phyloP scores from a whole-genome alignment of 441 rosid species.

The Gossypium gossypioides region DNA sequence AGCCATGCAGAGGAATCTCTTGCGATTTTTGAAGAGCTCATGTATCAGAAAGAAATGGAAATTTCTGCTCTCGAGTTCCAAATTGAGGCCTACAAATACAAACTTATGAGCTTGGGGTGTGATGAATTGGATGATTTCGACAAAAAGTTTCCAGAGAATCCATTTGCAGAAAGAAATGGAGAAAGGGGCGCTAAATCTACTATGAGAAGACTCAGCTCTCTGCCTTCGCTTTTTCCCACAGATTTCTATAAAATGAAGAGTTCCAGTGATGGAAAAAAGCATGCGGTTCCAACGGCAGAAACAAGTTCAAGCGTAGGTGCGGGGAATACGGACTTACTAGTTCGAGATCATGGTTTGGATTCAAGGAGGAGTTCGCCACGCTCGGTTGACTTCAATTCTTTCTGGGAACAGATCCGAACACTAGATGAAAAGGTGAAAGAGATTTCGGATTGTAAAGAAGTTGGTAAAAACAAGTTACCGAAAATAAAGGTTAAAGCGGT shows the following conservation, averaged over 20 bases:
- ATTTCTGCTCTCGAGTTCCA: constrained; percentile 76
- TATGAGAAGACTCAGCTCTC: constrained; percentile 30
- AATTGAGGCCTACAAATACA: constrained; percentile 63
- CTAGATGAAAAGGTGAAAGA: constrained; percentile 35
- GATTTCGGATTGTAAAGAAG: constrained; percentile 33
- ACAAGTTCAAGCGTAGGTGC: not conserved
- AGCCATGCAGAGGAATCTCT: constrained; percentile 70
- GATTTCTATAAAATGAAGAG: constrained; percentile 18
- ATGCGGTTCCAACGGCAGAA: not conserved
- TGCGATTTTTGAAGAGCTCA: constrained; percentile 53
- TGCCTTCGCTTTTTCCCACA: constrained; percentile 17
- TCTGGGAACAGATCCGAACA: constrained; percentile 40
- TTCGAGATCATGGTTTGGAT: constrained; percentile 8
- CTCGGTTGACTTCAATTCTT: constrained; percentile 20
- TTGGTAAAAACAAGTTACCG: constrained; percentile 20
- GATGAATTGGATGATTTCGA: constrained; percentile 32
- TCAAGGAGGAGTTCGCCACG: constrained; percentile 19
- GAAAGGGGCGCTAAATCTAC: constrained; percentile 17
- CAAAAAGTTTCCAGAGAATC: constrained; percentile 35
- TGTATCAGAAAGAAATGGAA: constrained; percentile 78
- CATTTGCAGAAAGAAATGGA: constrained; percentile 29
- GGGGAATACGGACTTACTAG: constrained; percentile 8
- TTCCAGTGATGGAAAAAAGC: constrained; percentile 15
- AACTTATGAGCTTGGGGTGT: constrained; percentile 60
- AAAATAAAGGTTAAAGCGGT: constrained; percentile 8